phyloP scores from a whole-genome alignment of 78 protist species.

The Protostelium mycophagum region DNA sequence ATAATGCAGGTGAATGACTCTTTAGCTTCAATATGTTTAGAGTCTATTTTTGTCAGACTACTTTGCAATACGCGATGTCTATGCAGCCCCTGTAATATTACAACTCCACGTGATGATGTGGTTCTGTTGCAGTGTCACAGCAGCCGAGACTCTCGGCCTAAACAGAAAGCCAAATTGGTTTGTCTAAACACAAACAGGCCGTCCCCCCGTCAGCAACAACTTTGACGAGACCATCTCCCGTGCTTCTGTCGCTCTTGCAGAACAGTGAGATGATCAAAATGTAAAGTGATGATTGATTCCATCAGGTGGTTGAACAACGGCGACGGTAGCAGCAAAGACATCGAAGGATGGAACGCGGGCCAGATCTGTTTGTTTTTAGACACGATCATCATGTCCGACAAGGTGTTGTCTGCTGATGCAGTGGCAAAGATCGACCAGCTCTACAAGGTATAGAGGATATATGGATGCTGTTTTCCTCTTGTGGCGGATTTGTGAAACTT shows the following conservation, averaged over 20 bases:
- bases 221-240: neutral
- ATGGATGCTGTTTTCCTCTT: conserved; percentile 16
- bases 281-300: neutral
- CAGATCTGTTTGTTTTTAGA: neutral
- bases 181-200: neutral
- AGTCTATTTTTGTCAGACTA: too few relatives aligned
- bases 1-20: conserved; percentile 46
- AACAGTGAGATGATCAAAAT: neutral
- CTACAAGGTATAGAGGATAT: conserved; percentile 17
- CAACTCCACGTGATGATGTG: neutral
- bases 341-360: neutral
- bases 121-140: conserved; percentile 12
- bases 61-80: too few relatives aligned
- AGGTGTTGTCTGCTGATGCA: neutral
- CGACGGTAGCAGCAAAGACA: neutral
- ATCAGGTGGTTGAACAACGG: neutral
- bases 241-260: conserved; percentile 2
- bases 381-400: neutral
- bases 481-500: conserved; percentile 12
- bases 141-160: conserved; percentile 16
- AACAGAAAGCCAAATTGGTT: conserved; percentile 4
- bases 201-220: neutral
- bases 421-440: conserved; percentile 1
- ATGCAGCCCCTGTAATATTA: conserved; percentile 36
- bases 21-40: too few relatives aligned